Percentiles rank a stretch among this genome's conserved stretches.
These are phyloP conservation scores for Coffea humblotiana DNA, from an alignment of 305 asterid genomes.

Conservation along the genomic window DNA sequence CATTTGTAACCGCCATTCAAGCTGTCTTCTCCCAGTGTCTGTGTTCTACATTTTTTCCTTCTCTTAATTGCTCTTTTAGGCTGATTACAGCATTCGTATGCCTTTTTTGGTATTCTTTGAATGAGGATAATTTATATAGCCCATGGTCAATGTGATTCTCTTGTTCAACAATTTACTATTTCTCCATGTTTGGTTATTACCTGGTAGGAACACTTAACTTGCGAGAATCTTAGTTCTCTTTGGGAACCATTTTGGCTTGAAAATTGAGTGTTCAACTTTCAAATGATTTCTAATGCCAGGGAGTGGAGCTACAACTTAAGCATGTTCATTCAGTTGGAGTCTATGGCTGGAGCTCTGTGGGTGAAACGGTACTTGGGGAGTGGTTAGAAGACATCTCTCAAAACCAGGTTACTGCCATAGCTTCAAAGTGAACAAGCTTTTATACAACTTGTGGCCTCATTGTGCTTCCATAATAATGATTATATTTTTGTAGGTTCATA, in stretches of 20 bases:
- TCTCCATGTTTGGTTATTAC: neutral
- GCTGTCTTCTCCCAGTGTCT: no score
- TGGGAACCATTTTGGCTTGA: conserved; percentile 9
- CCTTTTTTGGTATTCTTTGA: neutral
- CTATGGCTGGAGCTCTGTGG: conserved; percentile 86
- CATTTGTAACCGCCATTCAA: neutral
- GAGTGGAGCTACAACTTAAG: conserved; percentile 88
- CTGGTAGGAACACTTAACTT: neutral
- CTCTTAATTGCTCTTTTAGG: no score
- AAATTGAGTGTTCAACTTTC: conserved; percentile 22
- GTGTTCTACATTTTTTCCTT: no score
- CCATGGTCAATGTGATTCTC: neutral
- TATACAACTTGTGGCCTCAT: conserved; percentile 27
- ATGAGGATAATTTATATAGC: neutral
- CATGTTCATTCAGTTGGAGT: conserved; percentile 87
- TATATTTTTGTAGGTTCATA: conserved; percentile 63
- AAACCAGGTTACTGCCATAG: conserved; percentile 61
- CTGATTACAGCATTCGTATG: neutral
- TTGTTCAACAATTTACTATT: neutral
- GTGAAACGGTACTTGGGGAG: conserved; percentile 83
- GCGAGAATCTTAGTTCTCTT: neutral
- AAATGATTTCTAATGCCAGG: conserved; percentile 53
- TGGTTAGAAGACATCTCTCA: conserved; percentile 99
- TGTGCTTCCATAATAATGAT: conserved; percentile 25
- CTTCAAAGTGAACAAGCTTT: conserved; percentile 15